Evolutionary conservation across 2,329 filamentous ascomycete genomes (phyloP).

Genomic region (Pezicula radicicola): DNA sequence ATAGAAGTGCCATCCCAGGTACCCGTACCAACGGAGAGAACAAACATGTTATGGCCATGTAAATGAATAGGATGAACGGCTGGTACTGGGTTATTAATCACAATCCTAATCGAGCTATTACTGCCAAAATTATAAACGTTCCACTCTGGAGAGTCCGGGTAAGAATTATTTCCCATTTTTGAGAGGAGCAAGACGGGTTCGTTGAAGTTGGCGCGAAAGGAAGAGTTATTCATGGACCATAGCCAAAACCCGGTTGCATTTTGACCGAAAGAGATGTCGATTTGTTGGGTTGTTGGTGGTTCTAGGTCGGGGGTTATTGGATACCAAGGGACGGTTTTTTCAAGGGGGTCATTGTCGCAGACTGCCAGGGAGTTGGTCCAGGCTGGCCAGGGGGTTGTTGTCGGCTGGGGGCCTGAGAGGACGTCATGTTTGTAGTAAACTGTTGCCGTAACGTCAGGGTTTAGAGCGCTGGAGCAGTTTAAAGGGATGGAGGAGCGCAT

Average conservation of each 20-base stretch:
- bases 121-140: constrained; percentile 51
- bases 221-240: constrained; percentile 49
- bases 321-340: constrained; percentile 16
- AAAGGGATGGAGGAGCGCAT: constrained; percentile 50
- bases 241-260: constrained; percentile 46
- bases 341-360: constrained; percentile 11
- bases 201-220: constrained; percentile 57
- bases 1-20: constrained; percentile 23
- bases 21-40: constrained; percentile 50
- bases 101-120: constrained; percentile 49
- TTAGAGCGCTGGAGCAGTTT: constrained; percentile 39
- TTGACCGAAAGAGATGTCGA: constrained; percentile 36
- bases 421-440: constrained; percentile 59
- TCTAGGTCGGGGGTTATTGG: constrained; percentile 15
- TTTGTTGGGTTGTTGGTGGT: constrained; percentile 13
- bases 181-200: constrained; percentile 47
- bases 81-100: constrained; percentile 48
- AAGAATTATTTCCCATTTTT: constrained; percentile 44
- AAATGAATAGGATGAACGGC: constrained; percentile 65
- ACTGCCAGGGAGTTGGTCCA: constrained; percentile 1
- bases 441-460: constrained; percentile 52
- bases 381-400: constrained; percentile 13
- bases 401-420: constrained; percentile 2
- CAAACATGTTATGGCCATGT: constrained; percentile 70
- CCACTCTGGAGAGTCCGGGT: constrained; percentile 40